Evolutionary conservation across 225 moss, liverwort and hornwort species (phyloP).

Genomic region (Takakia lepidozioides): DNA sequence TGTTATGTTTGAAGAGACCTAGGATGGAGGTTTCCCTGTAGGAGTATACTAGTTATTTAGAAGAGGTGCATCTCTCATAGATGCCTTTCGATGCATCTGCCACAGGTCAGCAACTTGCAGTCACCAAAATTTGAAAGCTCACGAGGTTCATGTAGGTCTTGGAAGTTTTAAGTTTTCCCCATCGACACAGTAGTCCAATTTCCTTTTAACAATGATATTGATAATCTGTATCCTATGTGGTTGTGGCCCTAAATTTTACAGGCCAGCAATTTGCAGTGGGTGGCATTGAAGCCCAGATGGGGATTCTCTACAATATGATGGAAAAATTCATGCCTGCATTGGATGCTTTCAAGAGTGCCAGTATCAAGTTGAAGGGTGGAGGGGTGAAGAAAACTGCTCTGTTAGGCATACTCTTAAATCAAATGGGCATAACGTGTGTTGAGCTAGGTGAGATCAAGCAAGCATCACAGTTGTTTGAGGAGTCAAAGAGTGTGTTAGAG

Average conservation of each 20-base stretch:
- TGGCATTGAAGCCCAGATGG: slow-evolving; percentile 93
- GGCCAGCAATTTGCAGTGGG: slow-evolving; percentile 79
- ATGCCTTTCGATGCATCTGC: too few species aligned
- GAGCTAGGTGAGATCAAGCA: slow-evolving; percentile 82
- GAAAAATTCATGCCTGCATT: slow-evolving; percentile 55
- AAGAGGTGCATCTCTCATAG: too few species aligned
- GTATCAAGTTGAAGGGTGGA: slow-evolving; percentile 58
- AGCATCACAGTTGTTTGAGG: slow-evolving; percentile 58
- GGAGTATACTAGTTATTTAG: too few species aligned
- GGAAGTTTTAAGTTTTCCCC: too few species aligned
- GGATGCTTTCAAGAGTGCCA: slow-evolving; percentile 57
- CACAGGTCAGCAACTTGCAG: too few species aligned
- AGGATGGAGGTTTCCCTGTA: too few species aligned
- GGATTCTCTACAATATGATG: slow-evolving; percentile 74
- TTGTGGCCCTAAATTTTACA: slow-evolving; percentile 8
- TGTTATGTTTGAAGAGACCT: too few species aligned
- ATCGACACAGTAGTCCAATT: too few species aligned
- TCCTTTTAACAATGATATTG: too few species aligned
- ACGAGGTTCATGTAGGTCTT: too few species aligned
- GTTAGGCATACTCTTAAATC: slow-evolving; percentile 82
- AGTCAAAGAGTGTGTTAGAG: slow-evolving; percentile 61
- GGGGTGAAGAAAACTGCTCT: slow-evolving; percentile 61
- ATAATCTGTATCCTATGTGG: too few species aligned
- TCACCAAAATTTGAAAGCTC: too few species aligned
- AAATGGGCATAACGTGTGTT: slow-evolving; percentile 76